Evolutionary conservation across 2,329 filamentous ascomycete species (phyloP), one percentile per base, ranked within the genome.

Genomic region (Allantophomopsis cytisporea): DNA sequence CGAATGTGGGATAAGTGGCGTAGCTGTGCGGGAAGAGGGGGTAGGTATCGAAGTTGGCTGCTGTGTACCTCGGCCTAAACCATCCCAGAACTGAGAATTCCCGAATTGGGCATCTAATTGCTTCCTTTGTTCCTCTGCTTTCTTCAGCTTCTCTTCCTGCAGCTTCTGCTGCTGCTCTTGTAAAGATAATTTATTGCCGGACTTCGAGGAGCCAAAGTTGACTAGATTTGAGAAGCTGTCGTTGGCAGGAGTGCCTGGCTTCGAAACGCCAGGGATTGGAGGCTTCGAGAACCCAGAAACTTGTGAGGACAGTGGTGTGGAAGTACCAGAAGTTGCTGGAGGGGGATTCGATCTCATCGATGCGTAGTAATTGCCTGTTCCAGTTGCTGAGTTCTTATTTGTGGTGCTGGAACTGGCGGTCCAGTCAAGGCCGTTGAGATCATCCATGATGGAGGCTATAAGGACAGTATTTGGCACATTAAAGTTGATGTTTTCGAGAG

Each of bases 141-240:
- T 83, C 55, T 66, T 74, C 28, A 71, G 66, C 60, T 76, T 84
- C 58, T 80, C 75, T 4, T 67, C 71, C 46, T 76, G 70, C 31
- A 81, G 59, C 43, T 73, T 74, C 45, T 76, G 72, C 58, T 85
- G 83, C 51, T 86, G 80, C 58, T 94, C 84, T 47, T 83, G 74
- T 47, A 94, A 61, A 44, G 76, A 81, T 13, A 95, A 65, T 46
- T 82, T 91, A 57, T 77, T 80, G 21, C 70, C 73, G 39, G 62
- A 47, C 39, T 49, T 48, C 34, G 62, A 60, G 21, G 70, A 60
- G 36, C 72, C 72, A 51, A 81, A 76, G 48, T 70, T 76, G 44
- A 87, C 67, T 38, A 91, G 65, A 51, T 78, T 82, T 52, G 83
- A 83, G 61, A 91, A 91, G 63, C 80, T 86, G 54, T 91, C 84